Conservation (phyloP, 192 early-diverging fungal genomes). For the Chytriomyces hyalinus region DNA sequence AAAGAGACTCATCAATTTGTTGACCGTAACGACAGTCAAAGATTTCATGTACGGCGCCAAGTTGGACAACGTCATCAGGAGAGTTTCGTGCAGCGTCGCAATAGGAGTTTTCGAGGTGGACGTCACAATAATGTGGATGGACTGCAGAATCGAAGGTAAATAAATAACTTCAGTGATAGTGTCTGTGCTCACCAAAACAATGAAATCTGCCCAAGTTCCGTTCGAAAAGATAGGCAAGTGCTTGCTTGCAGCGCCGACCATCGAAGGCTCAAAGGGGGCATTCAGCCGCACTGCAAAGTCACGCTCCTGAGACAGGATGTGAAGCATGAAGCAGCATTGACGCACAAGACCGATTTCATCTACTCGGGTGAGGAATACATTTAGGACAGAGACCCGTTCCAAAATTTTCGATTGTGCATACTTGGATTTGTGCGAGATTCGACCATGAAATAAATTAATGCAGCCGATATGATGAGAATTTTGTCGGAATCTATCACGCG, state of each 20-base stretch:
- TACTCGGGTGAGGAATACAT: conserved; percentile 9
- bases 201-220: conserved; percentile 73
- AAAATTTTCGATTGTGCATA: conserved; percentile 31
- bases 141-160: conserved; percentile 45
- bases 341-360: conserved; percentile 77
- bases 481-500: conserved; percentile 67
- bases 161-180: not conserved
- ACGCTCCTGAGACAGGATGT: conserved; percentile 73
- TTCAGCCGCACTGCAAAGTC: conserved; percentile 71
- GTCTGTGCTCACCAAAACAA: conserved; percentile 69
- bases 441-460: conserved; percentile 66
- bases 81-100: conserved; percentile 73
- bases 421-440: conserved; percentile 66
- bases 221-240: conserved; percentile 46
- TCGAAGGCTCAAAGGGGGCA: conserved; percentile 55
- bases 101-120: conserved; percentile 69
- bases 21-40: conserved; percentile 70
- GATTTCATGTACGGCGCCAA: conserved; percentile 81
- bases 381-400: too few species aligned
- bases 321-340: conserved; percentile 74
- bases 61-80: conserved; percentile 81
- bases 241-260: conserved; percentile 31
- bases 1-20: conserved; percentile 77
- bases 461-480: conserved; percentile 64
- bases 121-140: conserved; percentile 75